Percentiles rank a stretch among this genome's conserved stretches.
These are phyloP conservation scores for Penicillium argentinense DNA, from an alignment of 495 filamentous ascomycete genomes.

Conservation along the genomic window DNA sequence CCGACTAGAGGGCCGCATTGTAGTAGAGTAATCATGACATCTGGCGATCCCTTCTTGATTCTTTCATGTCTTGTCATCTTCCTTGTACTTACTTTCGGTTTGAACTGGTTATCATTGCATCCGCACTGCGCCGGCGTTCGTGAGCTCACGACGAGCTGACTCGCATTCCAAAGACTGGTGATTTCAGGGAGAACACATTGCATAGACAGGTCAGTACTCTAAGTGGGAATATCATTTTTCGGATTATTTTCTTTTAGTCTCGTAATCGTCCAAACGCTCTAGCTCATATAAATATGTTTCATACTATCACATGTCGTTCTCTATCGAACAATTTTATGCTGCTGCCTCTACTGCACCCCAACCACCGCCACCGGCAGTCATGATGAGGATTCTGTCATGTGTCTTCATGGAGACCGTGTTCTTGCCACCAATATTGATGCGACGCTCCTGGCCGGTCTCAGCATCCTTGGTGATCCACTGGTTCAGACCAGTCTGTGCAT, in stretches of 20 bases:
- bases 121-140: no score
- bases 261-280: background rate
- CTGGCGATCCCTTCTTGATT: no score
- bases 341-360: constrained; percentile 34
- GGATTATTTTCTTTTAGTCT: background rate
- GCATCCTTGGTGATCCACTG: constrained; percentile 73
- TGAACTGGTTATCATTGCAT: no score
- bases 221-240: no score
- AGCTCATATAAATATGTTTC: background rate
- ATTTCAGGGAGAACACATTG: no score
- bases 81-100: no score
- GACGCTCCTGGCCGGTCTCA: constrained; percentile 57
- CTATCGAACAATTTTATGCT: constrained; percentile 6
- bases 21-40: constrained; percentile 28
- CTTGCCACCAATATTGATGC: constrained; percentile 87
- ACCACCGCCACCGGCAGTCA: constrained; percentile 55
- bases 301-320: background rate
- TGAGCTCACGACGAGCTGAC: no score
- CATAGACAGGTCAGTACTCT: no score
- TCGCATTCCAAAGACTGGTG: no score
- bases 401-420: constrained; percentile 85
- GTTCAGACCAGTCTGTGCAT: constrained; percentile 78
- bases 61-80: no score
- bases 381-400: constrained; percentile 84
- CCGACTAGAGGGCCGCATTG: constrained; percentile 72